phyloP scores from a whole-genome alignment of 768 basidiomycete genomes.

The Pleurotus eryngii region DNA sequence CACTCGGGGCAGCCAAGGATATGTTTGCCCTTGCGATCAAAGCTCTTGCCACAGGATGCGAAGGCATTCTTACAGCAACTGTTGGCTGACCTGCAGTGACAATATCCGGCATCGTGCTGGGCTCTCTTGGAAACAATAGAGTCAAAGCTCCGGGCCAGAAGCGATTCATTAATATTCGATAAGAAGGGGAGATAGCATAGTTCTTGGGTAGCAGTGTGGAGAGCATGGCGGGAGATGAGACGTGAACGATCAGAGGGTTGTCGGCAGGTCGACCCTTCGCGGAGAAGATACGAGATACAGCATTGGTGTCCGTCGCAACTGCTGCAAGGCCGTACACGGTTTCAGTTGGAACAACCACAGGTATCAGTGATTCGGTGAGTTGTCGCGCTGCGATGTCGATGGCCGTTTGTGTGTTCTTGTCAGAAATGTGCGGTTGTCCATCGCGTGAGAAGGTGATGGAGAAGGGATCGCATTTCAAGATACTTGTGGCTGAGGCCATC shows the following conservation, averaged over 20 bases:
- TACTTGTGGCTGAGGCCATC: conserved; percentile 26
- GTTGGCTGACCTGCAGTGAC: conserved; percentile 79
- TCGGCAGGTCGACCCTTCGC: conserved; percentile 92
- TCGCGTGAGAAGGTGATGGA: conserved; percentile 57
- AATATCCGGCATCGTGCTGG: conserved; percentile 58
- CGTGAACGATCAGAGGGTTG: conserved; percentile 97
- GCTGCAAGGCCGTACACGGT: conserved; percentile 99
- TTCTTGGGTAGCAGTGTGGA: conserved; percentile 62
- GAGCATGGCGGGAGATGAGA: conserved; percentile 85
- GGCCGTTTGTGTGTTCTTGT: conserved; percentile 47
- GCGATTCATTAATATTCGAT: conserved; percentile 68
- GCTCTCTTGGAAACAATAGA: conserved; percentile 79
- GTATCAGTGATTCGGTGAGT: conserved; percentile 43
- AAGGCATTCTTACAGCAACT: conserved; percentile 91
- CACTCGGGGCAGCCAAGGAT: conserved; percentile 92
- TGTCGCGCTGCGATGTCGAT: conserved; percentile 54
- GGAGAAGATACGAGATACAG: conserved; percentile 72
- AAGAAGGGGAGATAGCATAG: conserved; percentile 61
- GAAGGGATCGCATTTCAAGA: conserved; percentile 62
- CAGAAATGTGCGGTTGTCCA: conserved; percentile 42
- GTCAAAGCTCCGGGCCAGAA: conserved; percentile 98
- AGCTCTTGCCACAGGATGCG: conserved; percentile 88
- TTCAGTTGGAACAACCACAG: conserved; percentile 93
- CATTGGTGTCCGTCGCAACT: conserved; percentile 60
- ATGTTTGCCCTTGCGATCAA: conserved; percentile 71